These are phyloP conservation scores for Acer campestre DNA, from an alignment of 345 rosid species.

Conservation along the genomic window DNA sequence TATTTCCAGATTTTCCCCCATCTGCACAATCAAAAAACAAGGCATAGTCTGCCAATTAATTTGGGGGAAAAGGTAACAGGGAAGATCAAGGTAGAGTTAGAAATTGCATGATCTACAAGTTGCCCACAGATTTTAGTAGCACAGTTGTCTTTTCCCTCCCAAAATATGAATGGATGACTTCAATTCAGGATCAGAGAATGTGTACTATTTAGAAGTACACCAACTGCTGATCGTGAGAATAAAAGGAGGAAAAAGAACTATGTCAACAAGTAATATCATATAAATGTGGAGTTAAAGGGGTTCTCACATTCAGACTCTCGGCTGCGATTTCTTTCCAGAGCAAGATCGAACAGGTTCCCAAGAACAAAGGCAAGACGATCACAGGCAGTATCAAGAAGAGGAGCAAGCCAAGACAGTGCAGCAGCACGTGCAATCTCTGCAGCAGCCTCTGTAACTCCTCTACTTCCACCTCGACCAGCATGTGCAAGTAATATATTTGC, in stretches of 20 bases:
- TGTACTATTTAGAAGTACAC: not conserved
- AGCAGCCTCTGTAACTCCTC: constrained; percentile 91
- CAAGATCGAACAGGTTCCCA: constrained; percentile 84
- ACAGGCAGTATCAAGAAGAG: constrained; percentile 94
- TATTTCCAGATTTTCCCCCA: constrained; percentile 62
- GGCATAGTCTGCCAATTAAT: not conserved
- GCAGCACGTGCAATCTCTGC: constrained; percentile 97
- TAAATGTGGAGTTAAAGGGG: constrained; percentile 12
- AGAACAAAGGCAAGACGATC: constrained; percentile 90
- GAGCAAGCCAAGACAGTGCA: constrained; percentile 96
- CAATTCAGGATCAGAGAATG: not conserved
- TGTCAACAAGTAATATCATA: not conserved
- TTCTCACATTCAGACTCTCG: constrained; percentile 75
- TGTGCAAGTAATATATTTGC: constrained; percentile 93
- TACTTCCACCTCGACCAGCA: constrained; percentile 89
- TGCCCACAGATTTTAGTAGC: not conserved
- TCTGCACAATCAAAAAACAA: constrained; percentile 43
- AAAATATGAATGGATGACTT: not conserved
- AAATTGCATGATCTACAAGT: not conserved
- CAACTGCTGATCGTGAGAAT: not conserved
- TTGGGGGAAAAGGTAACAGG: not conserved
- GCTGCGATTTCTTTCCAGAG: constrained; percentile 72
- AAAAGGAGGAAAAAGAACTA: not conserved
- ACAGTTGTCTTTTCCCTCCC: not conserved
- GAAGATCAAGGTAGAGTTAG: not conserved